A percentile compares a stretch with the other conserved stretches of the same genome.
phyloP scores from a whole-genome alignment of 1,284 basidiomycete genomes.

The Malassezia equina region DNA sequence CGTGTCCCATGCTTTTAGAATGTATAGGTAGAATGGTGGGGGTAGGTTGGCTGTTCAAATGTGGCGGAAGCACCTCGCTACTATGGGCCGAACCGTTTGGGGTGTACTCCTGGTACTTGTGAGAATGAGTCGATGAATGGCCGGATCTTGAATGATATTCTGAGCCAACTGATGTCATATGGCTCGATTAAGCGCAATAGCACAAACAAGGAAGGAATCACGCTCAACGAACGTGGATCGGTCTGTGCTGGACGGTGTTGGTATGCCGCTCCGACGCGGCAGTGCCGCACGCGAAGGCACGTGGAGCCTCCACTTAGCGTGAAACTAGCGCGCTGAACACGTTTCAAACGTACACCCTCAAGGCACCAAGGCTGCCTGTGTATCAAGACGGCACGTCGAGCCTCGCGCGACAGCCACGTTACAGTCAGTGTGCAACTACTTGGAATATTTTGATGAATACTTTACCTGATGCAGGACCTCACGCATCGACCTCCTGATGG shows the following conservation, averaged over 20 bases:
- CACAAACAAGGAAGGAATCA: not conserved
- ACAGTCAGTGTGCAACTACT: not conserved
- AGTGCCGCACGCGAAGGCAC: not conserved
- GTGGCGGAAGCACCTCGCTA: not conserved
- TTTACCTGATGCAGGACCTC: not conserved
- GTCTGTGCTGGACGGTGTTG: not conserved
- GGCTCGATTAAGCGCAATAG: not conserved
- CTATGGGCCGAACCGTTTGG: not conserved
- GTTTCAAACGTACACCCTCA: not conserved
- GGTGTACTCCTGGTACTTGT: not conserved
- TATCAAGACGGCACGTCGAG: not conserved
- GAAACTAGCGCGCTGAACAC: not conserved
- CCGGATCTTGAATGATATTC: not conserved
- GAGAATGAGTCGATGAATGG: not conserved
- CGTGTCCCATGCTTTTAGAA: not conserved
- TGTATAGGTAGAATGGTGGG: constrained; percentile 1
- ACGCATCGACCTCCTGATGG: not conserved
- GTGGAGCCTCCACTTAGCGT: not conserved
- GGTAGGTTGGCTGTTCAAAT: not conserved
- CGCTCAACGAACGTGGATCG: not conserved
- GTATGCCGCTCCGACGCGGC: not conserved
- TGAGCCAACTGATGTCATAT: not conserved
- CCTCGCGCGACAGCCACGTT: not conserved
- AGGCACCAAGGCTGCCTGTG: not conserved
- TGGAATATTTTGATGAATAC: not conserved